Evolutionary conservation across 2,329 filamentous ascomycete species (phyloP), one percentile per base, ranked within the genome.

Genomic region (Talaromyces sp.): DNA sequence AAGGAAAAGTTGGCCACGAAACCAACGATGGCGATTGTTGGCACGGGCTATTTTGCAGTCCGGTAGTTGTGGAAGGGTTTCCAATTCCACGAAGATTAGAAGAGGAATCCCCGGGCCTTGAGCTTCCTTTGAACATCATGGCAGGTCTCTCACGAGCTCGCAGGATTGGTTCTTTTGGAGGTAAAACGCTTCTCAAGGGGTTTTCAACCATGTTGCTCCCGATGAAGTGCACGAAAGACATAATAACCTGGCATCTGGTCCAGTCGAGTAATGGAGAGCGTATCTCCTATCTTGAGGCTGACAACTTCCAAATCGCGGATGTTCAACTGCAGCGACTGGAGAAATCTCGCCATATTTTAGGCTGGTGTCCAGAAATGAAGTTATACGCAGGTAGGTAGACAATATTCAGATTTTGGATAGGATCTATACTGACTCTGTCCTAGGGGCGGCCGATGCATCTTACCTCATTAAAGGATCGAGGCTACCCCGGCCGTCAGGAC

Each of bases 171-270:
- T 56, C 9, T 0, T 77, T 77, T 58, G 42, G 65, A n/a, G 69
- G 64, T 0, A 68, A 67, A 6, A 25, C 69, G 1, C 68, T 72
- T 44, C 63, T 78, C 21, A 78, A 78, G 60, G 75, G 75, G 0
- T 76, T 74, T 54, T 73, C 72, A 4, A 68, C 71, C 0, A 71
- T 77, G 66, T 59, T 77, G 9, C 58, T 74, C 2, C 67, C 72
- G n/a, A 58, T 25, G 33, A 52, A 58, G 3, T 7, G 70, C 67
- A 1, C 61, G 65, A 37, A 59, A 57, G 25, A 48, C 37, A 54
- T 1, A 62, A 58, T 18, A 61, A 69, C 14, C 25, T 79, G 75
- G 76, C 75, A 77, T 39, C 40, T 63, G 11, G 12, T 72, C 2
- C 64, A 66, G 31, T 69, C 69, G 25, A 25, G 66, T 9, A 31